Conservation (phyloP, 2,329 filamentous ascomycete species). For the Apiospora kogelbergensis region DNA sequence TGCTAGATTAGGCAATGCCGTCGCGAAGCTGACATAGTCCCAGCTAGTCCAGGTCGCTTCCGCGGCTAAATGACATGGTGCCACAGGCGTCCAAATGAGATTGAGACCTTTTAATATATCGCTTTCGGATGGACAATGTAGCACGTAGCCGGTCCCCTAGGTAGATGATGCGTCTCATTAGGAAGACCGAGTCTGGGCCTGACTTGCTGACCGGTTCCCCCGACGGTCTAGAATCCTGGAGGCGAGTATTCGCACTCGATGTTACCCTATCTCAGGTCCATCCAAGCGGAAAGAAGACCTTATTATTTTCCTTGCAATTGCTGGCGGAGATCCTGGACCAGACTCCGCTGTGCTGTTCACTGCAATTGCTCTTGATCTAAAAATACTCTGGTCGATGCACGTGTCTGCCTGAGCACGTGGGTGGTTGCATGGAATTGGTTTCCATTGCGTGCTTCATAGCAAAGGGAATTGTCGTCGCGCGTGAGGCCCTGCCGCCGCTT, state of each 20-base stretch:
- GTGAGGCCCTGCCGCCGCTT: background rate
- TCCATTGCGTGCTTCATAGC: no score
- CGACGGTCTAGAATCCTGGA: background rate
- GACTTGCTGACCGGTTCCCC: no score
- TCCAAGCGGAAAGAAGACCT: background rate
- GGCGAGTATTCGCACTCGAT: background rate
- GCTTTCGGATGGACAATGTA: background rate
- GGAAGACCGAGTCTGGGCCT: background rate
- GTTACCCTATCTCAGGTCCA: background rate
- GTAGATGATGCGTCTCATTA: background rate
- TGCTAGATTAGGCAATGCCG: conserved; percentile 14
- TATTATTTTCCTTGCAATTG: accelerated
- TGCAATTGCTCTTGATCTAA: background rate
- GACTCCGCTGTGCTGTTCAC: background rate
- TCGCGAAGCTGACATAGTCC: conserved; percentile 16
- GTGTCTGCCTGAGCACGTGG: no score
- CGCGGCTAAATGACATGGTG: background rate
- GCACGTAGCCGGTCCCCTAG: background rate
- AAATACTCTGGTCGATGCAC: no score
- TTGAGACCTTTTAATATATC: conserved; percentile 5
- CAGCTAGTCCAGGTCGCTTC: background rate
- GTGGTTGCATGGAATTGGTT: no score
- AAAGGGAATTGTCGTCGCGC: background rate
- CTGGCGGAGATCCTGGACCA: background rate
- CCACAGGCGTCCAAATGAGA: background rate